Base-by-base conservation (phyloP, 257 asterid species). In the Coffea canephora region DNA sequence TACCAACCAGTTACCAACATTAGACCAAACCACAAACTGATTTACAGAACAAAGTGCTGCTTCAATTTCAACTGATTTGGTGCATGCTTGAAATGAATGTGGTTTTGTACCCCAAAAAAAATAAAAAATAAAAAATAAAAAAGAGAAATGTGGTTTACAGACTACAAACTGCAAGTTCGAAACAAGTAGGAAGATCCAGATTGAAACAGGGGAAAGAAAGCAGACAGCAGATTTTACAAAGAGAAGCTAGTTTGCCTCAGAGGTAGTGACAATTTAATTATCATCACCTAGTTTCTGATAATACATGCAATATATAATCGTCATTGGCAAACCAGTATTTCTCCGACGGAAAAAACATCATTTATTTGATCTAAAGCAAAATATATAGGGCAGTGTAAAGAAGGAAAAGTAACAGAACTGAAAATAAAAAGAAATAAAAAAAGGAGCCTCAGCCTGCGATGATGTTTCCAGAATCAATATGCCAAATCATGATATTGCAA, bases 241-340 rank as follows among this genome's bases (percentile, higher is more conserved):
- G n/a, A 48, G 23, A 25, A 46, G 13, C 12, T 41, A 70, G 79
- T 55, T 52, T 76, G 77, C 84, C 77, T 81, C 81, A 89, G 93
- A 84, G 91, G 93, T 87, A 89, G 93, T 87, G 93, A 87, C 91
- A 87, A 89, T 83, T 3, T 59, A 27, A 8, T 21, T 39, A 66
- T 77, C 83, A 85, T 90, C 93, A 87, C 80, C 12, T 27, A 78
- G 0, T 36, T 79, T 89, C 93, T 88, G 91, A 50, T 78, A 75
- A 69, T 77, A 86, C 73, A 12, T 82, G 80, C 73, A 86, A 81
- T 27, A 18, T 73, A 59, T 43, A 12, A 71, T 82, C 95, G 81
- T 90, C 95, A 87, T 76, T 3, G 89, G 93, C 92, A 88, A 87
- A 83, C 62, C 41, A 25, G 43, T 39, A 39, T 3, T 39, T 39